Evolutionary conservation across 2,329 filamentous ascomycete genomes (phyloP).

Genomic region (Beauveria sp.): DNA sequence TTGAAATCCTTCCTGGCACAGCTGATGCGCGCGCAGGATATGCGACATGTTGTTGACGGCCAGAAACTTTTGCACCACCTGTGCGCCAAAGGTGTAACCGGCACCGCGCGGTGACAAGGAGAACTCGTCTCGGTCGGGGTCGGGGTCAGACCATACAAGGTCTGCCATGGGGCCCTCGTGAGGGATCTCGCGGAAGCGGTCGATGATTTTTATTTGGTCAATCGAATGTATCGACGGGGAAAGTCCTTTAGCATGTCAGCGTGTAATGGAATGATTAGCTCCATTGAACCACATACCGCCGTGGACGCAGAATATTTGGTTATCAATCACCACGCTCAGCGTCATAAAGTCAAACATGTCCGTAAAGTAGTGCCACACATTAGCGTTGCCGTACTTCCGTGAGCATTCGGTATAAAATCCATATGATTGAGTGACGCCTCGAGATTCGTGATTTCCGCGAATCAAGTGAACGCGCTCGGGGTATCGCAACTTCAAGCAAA

Average conservation of each 20-base stretch:
- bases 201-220: conserved; percentile 99
- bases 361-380: conserved; percentile 99
- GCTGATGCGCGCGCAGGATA: conserved; percentile 93
- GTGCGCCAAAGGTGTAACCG: conserved; percentile 94
- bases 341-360: conserved; percentile 98
- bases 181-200: conserved; percentile 95
- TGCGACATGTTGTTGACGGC: conserved; percentile 97
- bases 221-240: conserved; percentile 93
- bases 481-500: conserved; percentile 96
- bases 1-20: conserved; percentile 97
- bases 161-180: conserved; percentile 99
- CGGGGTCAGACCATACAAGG: conserved; percentile 95
- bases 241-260: conserved; percentile 44
- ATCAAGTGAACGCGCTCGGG: conserved; percentile 97
- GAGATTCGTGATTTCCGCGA: conserved; percentile 96
- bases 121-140: conserved; percentile 96
- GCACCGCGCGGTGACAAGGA: conserved; percentile 87
- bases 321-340: conserved; percentile 93
- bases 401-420: conserved; percentile 99
- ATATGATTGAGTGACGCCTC: conserved; percentile 98
- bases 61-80: conserved; percentile 96
- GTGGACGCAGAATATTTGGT: conserved; percentile 98
- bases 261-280: not conserved
- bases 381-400: conserved; percentile 97
- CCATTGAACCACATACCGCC: conserved; percentile 48